phyloP scores from a whole-genome alignment of 495 filamentous ascomycete species.

The Talaromyces thailandensis region DNA sequence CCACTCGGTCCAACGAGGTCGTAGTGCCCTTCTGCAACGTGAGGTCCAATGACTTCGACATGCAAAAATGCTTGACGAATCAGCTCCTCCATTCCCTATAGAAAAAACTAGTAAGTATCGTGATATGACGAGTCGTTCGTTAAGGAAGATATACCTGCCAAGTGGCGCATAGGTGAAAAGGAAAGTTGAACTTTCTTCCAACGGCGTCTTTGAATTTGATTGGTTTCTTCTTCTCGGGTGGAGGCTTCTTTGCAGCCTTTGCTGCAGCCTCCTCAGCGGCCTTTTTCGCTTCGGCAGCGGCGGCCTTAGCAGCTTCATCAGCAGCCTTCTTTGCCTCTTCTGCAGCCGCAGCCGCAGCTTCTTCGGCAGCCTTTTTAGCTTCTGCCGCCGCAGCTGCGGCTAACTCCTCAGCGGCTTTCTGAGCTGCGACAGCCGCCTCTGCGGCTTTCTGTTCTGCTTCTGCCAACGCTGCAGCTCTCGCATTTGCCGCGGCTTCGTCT shows the following conservation, averaged over 20 bases:
- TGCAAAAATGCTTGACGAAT: constrained; percentile 84
- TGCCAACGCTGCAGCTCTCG: constrained; percentile 27
- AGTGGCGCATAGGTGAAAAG: constrained; percentile 68
- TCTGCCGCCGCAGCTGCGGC: constrained; percentile 28
- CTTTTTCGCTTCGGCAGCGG: constrained; percentile 13
- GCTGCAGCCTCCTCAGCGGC: constrained; percentile 26
- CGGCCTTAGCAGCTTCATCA: constrained; percentile 35
- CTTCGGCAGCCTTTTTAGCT: constrained; percentile 24
- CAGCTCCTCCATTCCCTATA: constrained; percentile 72
- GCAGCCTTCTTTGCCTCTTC: constrained; percentile 35
- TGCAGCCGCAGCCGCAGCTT: constrained; percentile 37
- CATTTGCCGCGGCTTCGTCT: constrained; percentile 29
- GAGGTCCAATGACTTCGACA: constrained; percentile 71
- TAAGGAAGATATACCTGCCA: constrained; percentile 55
- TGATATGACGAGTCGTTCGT: neutral
- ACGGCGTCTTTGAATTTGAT: constrained; percentile 86
- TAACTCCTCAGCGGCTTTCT: constrained; percentile 41
- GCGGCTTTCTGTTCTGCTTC: constrained; percentile 37
- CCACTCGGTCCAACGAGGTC: constrained; percentile 76
- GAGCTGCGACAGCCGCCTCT: constrained; percentile 38
- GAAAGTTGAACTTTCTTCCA: constrained; percentile 78
- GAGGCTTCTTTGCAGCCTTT: constrained; percentile 15
- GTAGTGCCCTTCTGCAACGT: constrained; percentile 78
- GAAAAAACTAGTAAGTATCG: constrained; percentile 10
- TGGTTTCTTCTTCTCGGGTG: constrained; percentile 47